These are phyloP conservation scores for Aspergillus chevalieri DNA, from an alignment of 2,329 filamentous ascomycete genomes.

Conservation along the genomic window DNA sequence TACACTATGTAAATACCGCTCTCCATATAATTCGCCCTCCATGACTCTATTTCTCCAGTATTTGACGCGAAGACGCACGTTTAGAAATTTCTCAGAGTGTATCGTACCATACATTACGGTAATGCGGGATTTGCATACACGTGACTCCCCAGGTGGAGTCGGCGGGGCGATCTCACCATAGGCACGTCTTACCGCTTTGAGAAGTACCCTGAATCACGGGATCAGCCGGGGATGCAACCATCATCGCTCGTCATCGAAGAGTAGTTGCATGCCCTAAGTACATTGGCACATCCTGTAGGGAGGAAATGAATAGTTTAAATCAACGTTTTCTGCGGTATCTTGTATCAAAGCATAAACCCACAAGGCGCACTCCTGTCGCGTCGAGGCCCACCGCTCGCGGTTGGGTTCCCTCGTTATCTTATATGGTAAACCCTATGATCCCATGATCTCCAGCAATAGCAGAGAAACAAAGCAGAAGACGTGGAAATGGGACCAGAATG, in stretches of 20 bases:
- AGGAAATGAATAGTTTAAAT: constrained; percentile 23
- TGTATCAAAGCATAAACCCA: constrained; percentile 25
- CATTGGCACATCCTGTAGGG: too few species aligned
- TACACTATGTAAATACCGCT: neutral
- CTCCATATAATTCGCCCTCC: too few species aligned
- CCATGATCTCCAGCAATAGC: constrained; percentile 2
- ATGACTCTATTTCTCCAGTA: too few species aligned
- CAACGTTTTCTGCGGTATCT: constrained; percentile 33
- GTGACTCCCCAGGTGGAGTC: neutral
- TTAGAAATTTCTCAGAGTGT: neutral
- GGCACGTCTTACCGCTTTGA: neutral
- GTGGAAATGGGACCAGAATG: constrained; percentile 7
- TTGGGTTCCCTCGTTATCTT: constrained; percentile 10
- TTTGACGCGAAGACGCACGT: neutral
- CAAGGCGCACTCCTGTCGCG: constrained; percentile 20
- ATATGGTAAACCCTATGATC: constrained; percentile 7
- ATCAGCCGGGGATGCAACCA: neutral
- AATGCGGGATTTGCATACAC: neutral
- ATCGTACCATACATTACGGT: neutral
- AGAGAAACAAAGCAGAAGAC: neutral
- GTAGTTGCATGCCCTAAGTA: neutral
- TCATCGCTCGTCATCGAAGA: too few species aligned
- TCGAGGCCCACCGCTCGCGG: constrained; percentile 18
- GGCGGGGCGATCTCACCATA: neutral
- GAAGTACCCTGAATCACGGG: neutral